Evolutionary conservation across 2,329 filamentous ascomycete species (phyloP).

Genomic region (Scytalidium sp.): DNA sequence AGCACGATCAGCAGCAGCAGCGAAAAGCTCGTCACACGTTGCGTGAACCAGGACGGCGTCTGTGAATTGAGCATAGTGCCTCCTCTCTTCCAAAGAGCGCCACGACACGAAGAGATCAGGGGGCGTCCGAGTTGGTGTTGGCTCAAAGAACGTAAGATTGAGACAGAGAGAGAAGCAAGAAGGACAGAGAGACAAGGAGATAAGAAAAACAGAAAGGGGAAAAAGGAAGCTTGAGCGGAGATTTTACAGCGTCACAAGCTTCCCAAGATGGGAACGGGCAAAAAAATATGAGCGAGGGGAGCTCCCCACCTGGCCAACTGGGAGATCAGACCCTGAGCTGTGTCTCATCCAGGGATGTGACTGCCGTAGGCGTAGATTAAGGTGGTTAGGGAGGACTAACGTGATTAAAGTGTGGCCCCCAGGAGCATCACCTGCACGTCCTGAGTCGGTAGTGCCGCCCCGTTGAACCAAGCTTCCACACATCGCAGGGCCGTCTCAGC

Average conservation of each 20-base stretch:
- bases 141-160: too few species aligned
- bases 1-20: slow-evolving; percentile 10
- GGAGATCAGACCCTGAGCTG: background rate
- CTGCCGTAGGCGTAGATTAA: too few species aligned
- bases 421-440: too few species aligned
- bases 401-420: background rate
- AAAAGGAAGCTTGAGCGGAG: background rate
- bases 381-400: too few species aligned
- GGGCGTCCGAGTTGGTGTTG: too few species aligned
- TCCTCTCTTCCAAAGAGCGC: too few species aligned
- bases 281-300: background rate
- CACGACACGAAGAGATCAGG: too few species aligned
- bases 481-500: too few species aligned
- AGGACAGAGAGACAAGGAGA: background rate
- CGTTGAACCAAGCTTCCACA: too few species aligned
- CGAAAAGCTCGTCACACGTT: slow-evolving; percentile 11
- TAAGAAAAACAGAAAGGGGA: background rate
- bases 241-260: background rate
- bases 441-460: too few species aligned
- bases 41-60: slow-evolving; percentile 10
- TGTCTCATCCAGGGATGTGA: background rate
- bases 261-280: background rate
- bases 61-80: slow-evolving; percentile 1
- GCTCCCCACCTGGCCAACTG: background rate
- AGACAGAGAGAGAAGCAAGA: background rate